Conservation (phyloP, 2,329 filamentous ascomycete species). For the Niveomyces coronatus region DNA sequence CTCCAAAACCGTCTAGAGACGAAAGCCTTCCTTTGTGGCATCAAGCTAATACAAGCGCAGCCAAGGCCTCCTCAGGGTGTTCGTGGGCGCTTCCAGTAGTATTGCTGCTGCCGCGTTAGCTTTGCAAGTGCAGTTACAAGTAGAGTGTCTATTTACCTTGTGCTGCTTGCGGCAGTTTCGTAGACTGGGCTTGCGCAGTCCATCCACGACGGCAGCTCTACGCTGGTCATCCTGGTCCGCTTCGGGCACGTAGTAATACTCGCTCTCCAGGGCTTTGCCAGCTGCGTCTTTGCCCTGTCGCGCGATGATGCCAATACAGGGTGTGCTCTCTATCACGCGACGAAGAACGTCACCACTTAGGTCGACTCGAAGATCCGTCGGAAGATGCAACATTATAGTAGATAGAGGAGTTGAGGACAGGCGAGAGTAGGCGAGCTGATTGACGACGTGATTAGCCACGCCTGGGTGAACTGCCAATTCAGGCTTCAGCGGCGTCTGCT, state of each 20-base stretch:
- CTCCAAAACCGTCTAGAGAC: too few species aligned
- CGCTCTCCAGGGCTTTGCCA: conserved; percentile 84
- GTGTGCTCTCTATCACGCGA: conserved; percentile 59
- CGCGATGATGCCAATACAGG: conserved; percentile 78
- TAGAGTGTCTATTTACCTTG: conserved; percentile 65
- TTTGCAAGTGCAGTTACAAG: conserved; percentile 1
- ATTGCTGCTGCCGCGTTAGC: conserved; percentile 40
- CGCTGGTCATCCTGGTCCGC: conserved; percentile 70
- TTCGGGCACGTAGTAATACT: conserved; percentile 94
- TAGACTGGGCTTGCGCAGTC: conserved; percentile 78
- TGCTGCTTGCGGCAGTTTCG: conserved; percentile 89
- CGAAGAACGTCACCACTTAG: conserved; percentile 56
- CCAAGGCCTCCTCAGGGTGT: too few species aligned
- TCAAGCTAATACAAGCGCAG: too few species aligned
- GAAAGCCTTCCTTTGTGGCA: too few species aligned
- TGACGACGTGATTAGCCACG: conserved; percentile 78
- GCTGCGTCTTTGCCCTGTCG: conserved; percentile 93
- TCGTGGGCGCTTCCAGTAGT: conserved; percentile 56
- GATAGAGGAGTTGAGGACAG: conserved; percentile 86
- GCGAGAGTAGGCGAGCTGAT: conserved; percentile 90
- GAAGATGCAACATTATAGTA: conserved; percentile 79
- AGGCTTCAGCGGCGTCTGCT: conserved; percentile 11
- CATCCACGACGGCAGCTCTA: conserved; percentile 72
- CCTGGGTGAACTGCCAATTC: conserved; percentile 28
- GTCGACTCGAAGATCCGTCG: conserved; percentile 49